A percentile compares a stretch with the other conserved stretches of the same genome.
Evolutionary conservation across 805 yeast species (phyloP).

Genomic region (Ogataea wickerhamii): DNA sequence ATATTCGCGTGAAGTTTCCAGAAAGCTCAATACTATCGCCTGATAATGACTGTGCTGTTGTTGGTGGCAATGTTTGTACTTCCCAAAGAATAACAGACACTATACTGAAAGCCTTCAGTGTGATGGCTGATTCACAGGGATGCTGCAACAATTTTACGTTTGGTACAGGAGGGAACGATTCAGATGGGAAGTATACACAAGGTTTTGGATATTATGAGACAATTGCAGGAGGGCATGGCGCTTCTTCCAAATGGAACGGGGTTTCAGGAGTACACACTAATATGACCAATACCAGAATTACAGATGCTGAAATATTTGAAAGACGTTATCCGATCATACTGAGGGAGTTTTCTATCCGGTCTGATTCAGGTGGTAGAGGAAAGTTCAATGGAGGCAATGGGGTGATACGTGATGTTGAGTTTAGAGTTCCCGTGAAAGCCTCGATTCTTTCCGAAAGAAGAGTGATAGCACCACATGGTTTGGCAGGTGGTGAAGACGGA

Average conservation of each 20-base stretch:
- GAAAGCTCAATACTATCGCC: conserved; percentile 67
- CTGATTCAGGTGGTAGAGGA: conserved; percentile 80
- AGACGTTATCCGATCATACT: conserved; percentile 81
- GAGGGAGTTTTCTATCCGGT: conserved; percentile 65
- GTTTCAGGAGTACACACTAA: conserved; percentile 89
- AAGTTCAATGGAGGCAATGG: conserved; percentile 78
- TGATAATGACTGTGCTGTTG: conserved; percentile 83
- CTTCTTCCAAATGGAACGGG: conserved; percentile 79
- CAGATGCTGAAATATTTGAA: conserved; percentile 87
- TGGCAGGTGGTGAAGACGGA: conserved; percentile 79
- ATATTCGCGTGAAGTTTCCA: conserved; percentile 67
- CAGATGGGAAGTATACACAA: conserved; percentile 47
- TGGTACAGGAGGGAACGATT: conserved; percentile 67
- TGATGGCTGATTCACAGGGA: conserved; percentile 95
- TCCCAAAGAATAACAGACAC: conserved; percentile 92
- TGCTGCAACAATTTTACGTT: conserved; percentile 93
- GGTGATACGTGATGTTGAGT: conserved; percentile 79
- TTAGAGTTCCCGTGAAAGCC: conserved; percentile 64
- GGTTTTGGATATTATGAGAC: conserved; percentile 94
- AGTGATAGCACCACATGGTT: conserved; percentile 79
- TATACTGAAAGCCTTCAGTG: conserved; percentile 77
- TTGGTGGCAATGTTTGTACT: conserved; percentile 92
- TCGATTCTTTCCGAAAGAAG: conserved; percentile 87
- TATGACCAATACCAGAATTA: conserved; percentile 90
- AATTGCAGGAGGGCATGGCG: conserved; percentile 95